Evolutionary conservation across 1,139 yeast species (phyloP).

Genomic region (Scheffersomyces cryptocercus): DNA sequence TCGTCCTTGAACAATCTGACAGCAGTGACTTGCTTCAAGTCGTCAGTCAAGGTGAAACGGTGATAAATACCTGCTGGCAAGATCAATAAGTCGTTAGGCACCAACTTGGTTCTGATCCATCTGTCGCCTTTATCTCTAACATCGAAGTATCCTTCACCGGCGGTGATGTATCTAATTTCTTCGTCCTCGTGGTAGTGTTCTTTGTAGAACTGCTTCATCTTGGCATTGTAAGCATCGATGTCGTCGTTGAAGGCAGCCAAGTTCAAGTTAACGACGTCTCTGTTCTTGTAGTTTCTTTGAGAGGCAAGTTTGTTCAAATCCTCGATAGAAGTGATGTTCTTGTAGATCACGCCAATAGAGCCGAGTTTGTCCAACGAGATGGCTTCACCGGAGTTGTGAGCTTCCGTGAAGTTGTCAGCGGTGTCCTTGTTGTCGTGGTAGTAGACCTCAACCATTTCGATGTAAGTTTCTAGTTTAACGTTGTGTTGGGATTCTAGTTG

Average conservation of each 20-base stretch:
- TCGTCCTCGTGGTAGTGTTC: constrained; percentile 98
- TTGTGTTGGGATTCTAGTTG: too few relatives aligned
- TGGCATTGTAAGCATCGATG: constrained; percentile 56
- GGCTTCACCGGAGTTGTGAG: constrained; percentile 67
- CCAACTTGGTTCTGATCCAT: constrained; percentile 79
- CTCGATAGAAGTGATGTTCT: constrained; percentile 49
- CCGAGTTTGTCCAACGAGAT: constrained; percentile 54
- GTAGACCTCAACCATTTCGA: constrained; percentile 54
- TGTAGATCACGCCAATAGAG: constrained; percentile 71
- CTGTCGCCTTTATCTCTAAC: constrained; percentile 66
- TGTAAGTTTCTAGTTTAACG: background rate
- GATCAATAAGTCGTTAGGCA: constrained; percentile 65
- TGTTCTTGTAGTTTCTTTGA: constrained; percentile 73
- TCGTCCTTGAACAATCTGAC: constrained; percentile 87
- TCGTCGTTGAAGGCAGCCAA: constrained; percentile 66
- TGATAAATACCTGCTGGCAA: constrained; percentile 94
- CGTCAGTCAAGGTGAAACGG: constrained; percentile 73
- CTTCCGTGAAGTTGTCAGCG: constrained; percentile 65
- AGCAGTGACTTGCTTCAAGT: constrained; percentile 66
- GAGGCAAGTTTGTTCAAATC: constrained; percentile 68
- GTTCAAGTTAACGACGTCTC: constrained; percentile 70
- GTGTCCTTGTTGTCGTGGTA: constrained; percentile 69
- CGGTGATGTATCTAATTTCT: constrained; percentile 86
- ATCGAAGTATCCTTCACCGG: constrained; percentile 92
- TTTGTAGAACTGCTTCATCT: constrained; percentile 69